Conservation (phyloP, 2,329 filamentous ascomycete genomes). For the Aspergillus uvarum region DNA sequence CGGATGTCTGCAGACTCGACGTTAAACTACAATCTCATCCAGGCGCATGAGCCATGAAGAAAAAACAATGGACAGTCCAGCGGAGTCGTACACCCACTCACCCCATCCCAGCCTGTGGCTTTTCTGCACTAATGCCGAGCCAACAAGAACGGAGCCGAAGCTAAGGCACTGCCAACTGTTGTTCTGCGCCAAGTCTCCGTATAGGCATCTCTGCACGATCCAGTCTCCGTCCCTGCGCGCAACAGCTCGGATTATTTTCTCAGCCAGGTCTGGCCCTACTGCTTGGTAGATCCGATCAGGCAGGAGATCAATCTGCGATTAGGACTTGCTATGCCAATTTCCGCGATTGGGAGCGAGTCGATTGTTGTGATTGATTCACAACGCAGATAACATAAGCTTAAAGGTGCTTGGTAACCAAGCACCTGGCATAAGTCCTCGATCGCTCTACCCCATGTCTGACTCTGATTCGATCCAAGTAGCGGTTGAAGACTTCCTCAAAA, state of each 20-base stretch:
- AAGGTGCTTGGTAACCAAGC: background rate
- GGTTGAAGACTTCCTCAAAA: background rate
- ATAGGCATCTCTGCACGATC: slow-evolving; percentile 2
- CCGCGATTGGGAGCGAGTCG: background rate
- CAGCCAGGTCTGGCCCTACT: background rate
- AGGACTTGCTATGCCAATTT: background rate
- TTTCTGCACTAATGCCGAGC: slow-evolving; percentile 8
- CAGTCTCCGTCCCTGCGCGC: background rate
- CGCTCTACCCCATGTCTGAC: background rate
- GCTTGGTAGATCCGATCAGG: background rate
- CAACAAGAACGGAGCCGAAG: slow-evolving; percentile 8
- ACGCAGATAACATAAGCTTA: background rate
- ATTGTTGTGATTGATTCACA: background rate
- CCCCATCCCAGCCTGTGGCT: background rate
- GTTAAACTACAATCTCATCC: background rate
- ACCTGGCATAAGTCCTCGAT: background rate
- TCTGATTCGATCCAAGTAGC: background rate
- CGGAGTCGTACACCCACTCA: background rate
- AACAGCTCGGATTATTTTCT: background rate
- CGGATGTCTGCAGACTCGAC: slow-evolving; percentile 1
- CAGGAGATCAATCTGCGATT: background rate
- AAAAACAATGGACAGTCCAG: background rate
- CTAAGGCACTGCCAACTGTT: slow-evolving; percentile 8
- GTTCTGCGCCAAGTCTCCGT: slow-evolving; percentile 6
- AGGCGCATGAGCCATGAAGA: background rate